phyloP scores from a whole-genome alignment of 257 asterid species.

The Cinchona pubescens region DNA sequence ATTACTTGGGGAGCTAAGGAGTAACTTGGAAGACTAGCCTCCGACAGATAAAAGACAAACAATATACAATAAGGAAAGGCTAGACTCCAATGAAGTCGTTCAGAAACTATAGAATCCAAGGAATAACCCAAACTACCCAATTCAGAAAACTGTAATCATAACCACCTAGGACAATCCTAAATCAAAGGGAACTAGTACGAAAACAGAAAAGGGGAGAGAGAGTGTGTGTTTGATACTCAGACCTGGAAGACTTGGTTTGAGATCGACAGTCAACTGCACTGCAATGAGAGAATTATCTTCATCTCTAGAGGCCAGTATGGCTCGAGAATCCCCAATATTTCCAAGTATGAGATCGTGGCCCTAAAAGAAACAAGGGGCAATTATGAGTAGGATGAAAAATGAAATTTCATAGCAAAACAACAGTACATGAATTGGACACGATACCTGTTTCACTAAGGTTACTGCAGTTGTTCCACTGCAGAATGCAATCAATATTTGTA shows the following conservation, averaged over 20 bases:
- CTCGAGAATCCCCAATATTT: slow-evolving; percentile 89
- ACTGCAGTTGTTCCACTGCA: slow-evolving; percentile 98
- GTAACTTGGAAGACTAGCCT: background rate
- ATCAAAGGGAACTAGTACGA: background rate
- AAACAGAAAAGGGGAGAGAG: background rate
- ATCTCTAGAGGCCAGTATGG: slow-evolving; percentile 71
- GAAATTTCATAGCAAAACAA: slow-evolving; percentile 18
- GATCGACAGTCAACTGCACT: slow-evolving; percentile 87
- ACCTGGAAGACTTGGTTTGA: slow-evolving; percentile 94
- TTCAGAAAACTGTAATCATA: background rate
- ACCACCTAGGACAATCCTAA: background rate
- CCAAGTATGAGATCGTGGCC: slow-evolving; percentile 83
- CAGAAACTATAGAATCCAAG: background rate
- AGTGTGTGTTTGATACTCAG: slow-evolving; percentile 9
- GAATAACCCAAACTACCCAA: background rate
- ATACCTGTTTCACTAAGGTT: slow-evolving; percentile 86
- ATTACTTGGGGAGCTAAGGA: background rate
- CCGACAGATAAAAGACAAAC: background rate
- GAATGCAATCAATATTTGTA: slow-evolving; percentile 69
- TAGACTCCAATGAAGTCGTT: no score
- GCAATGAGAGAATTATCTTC: slow-evolving; percentile 53
- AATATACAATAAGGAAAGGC: background rate
- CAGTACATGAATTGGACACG: background rate
- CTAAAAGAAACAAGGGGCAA: slow-evolving; percentile 32
- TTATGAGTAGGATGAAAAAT: slow-evolving; percentile 2